These are phyloP conservation scores for Clonostachys rhizophaga DNA, from an alignment of 2,329 filamentous ascomycete species.

Conservation along the genomic window DNA sequence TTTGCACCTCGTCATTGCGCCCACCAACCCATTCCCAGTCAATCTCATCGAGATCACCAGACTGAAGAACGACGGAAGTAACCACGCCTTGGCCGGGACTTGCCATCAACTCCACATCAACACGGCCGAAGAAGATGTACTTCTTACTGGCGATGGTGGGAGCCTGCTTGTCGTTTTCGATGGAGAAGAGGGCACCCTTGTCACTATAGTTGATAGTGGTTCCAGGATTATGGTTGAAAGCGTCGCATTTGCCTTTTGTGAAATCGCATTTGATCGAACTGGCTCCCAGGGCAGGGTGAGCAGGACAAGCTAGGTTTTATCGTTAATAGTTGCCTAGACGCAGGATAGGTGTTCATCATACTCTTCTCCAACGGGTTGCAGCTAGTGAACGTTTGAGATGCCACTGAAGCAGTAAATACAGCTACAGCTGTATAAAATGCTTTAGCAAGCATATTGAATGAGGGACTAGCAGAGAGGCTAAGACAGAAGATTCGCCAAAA, in stretches of 20 bases:
- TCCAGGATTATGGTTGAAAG: conserved; percentile 40
- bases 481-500: too few species aligned
- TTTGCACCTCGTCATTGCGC: conserved; percentile 70
- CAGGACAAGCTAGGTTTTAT: conserved; percentile 52
- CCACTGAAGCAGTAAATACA: background rate
- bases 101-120: conserved; percentile 74
- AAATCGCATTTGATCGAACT: conserved; percentile 62
- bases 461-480: too few species aligned
- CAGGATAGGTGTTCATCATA: background rate
- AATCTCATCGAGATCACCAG: conserved; percentile 80
- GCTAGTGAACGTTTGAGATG: background rate
- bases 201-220: conserved; percentile 41
- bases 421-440: too few species aligned
- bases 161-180: conserved; percentile 59
- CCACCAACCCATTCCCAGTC: conserved; percentile 95
- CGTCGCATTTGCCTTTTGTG: conserved; percentile 62
- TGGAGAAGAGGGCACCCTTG: conserved; percentile 56
- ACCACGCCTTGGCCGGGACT: conserved; percentile 81
- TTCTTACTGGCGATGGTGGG: conserved; percentile 73
- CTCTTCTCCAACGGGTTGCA: background rate
- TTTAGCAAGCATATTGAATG: too few species aligned
- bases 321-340: background rate
- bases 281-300: conserved; percentile 72
- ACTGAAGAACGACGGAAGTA: conserved; percentile 84
- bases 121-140: conserved; percentile 95